These are phyloP conservation scores for Microbotryum lychnidis-dioicae DNA, from an alignment of 1,284 basidiomycete genomes.

Conservation along the genomic window DNA sequence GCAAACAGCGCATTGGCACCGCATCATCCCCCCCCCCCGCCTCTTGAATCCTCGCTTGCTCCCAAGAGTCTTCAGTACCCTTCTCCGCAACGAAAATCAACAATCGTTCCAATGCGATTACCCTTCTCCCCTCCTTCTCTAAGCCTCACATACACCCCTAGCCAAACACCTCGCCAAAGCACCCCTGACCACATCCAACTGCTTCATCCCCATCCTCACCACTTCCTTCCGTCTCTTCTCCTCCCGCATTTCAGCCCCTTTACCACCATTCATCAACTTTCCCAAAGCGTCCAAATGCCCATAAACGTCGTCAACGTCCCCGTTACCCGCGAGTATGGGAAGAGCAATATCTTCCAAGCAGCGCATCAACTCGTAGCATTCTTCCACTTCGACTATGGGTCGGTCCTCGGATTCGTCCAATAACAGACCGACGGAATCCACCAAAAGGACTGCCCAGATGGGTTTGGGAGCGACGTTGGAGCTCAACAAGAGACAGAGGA, in stretches of 20 bases:
- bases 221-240: not conserved
- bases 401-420: conserved; percentile 37
- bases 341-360: conserved; percentile 43
- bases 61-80: too few relatives aligned
- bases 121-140: too few relatives aligned
- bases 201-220: conserved; percentile 28
- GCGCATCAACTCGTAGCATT: conserved; percentile 44
- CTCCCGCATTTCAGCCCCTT: conserved; percentile 1
- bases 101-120: too few relatives aligned
- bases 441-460: conserved; percentile 40
- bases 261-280: conserved; percentile 12
- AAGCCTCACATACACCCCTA: too few relatives aligned
- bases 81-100: too few relatives aligned
- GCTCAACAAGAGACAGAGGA: conserved; percentile 42
- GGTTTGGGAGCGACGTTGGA: conserved; percentile 42
- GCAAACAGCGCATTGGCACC: too few relatives aligned
- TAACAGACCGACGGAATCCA: not conserved
- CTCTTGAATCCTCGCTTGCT: too few relatives aligned
- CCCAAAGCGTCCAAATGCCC: conserved; percentile 28
- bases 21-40: too few relatives aligned
- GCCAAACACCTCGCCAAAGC: conserved; percentile 37
- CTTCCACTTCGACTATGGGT: conserved; percentile 42
- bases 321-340: conserved; percentile 30
- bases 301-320: conserved; percentile 31
- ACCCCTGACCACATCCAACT: conserved; percentile 43